phyloP scores from a whole-genome alignment of 495 filamentous ascomycete species.

The Opeltia flavorubescens region DNA sequence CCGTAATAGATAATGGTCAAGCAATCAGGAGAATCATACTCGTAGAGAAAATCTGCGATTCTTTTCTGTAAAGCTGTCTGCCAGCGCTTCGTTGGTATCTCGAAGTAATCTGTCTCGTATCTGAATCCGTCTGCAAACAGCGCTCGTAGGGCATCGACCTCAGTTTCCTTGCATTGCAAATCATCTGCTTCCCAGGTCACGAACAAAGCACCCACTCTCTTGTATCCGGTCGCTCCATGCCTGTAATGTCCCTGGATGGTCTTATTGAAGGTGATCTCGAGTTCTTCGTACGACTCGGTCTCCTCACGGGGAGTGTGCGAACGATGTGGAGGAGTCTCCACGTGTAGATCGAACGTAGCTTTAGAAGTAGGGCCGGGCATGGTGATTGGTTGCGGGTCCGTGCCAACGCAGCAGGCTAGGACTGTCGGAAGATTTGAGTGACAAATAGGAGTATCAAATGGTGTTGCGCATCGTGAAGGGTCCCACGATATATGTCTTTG shows the following conservation, averaged over 20 bases:
- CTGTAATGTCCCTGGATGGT: conserved; percentile 15
- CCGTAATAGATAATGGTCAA: conserved; percentile 18
- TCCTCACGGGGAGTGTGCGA: conserved; percentile 4
- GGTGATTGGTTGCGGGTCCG: not conserved
- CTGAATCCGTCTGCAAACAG: conserved; percentile 13
- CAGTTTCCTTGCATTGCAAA: conserved; percentile 23
- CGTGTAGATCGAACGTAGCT: not conserved
- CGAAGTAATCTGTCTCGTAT: conserved; percentile 12
- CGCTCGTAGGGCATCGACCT: conserved; percentile 10
- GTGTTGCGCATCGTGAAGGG: not conserved
- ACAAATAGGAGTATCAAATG: not conserved
- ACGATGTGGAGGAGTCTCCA: not conserved
- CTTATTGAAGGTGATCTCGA: conserved; percentile 12
- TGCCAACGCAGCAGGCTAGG: not conserved
- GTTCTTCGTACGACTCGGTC: conserved; percentile 5
- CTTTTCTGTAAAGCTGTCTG: conserved; percentile 11
- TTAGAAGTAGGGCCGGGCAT: not conserved
- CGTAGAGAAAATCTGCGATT: conserved; percentile 11
- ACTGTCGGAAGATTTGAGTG: not conserved
- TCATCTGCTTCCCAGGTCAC: conserved; percentile 42
- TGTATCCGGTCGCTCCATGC: conserved; percentile 24
- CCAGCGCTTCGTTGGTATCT: conserved; percentile 14
- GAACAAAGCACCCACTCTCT: conserved; percentile 35
- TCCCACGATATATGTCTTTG: not conserved
- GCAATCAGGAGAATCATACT: conserved; percentile 14